Percentiles rank a stretch among this genome's conserved stretches.
Evolutionary conservation across 371 early-diverging fungal genomes (phyloP).

Genomic region (Mortierella sp.): DNA sequence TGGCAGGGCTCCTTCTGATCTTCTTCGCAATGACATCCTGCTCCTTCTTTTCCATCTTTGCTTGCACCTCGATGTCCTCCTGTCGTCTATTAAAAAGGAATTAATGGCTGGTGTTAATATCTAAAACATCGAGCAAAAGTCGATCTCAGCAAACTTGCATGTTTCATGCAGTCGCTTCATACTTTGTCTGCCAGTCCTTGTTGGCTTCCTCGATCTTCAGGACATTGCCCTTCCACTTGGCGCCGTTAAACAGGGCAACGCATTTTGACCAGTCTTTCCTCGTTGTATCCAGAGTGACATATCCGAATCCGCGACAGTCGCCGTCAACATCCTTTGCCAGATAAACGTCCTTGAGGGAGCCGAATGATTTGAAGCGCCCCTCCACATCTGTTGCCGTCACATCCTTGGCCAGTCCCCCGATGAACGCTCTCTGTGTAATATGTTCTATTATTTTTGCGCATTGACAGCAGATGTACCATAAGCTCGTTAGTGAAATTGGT

Average conservation of each 20-base stretch:
- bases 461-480: neutral
- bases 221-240: conserved; percentile 90
- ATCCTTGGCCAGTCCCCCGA: conserved; percentile 79
- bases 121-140: neutral
- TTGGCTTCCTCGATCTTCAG: conserved; percentile 87
- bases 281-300: conserved; percentile 76
- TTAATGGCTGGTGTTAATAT: neutral
- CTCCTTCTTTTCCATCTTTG: conserved; percentile 46
- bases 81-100: conserved; percentile 35
- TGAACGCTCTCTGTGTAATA: conserved; percentile 75
- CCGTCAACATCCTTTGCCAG: conserved; percentile 58
- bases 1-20: conserved; percentile 40
- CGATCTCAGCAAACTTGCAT: neutral
- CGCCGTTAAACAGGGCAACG: conserved; percentile 75
- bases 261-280: conserved; percentile 77
- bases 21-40: conserved; percentile 43
- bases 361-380: conserved; percentile 81
- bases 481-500: neutral
- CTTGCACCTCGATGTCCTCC: conserved; percentile 47
- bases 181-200: conserved; percentile 68
- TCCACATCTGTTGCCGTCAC: conserved; percentile 70
- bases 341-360: conserved; percentile 59
- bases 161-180: neutral
- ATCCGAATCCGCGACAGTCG: conserved; percentile 81
- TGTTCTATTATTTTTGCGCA: conserved; percentile 26